phyloP scores from a whole-genome alignment of 2,329 filamentous ascomycete genomes.

The Trichoderma pleuroti region DNA sequence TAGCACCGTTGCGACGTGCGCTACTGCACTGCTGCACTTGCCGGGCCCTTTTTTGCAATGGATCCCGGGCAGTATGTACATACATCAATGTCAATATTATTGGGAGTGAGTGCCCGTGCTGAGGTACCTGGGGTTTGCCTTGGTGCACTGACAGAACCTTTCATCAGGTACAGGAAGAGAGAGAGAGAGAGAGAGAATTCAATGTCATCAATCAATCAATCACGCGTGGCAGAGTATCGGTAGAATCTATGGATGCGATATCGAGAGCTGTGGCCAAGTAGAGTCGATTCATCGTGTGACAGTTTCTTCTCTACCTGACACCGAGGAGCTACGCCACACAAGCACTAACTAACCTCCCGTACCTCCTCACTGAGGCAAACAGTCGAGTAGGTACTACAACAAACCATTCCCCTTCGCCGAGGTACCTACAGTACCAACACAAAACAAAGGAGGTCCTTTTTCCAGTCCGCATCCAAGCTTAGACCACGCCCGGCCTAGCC shows the following conservation, averaged over 20 bases:
- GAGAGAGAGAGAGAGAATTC: neutral
- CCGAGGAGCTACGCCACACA: neutral
- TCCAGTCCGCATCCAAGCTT: neutral
- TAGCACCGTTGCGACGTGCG: neutral
- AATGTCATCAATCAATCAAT: neutral
- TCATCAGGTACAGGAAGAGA: neutral
- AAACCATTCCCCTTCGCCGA: neutral
- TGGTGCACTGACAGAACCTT: neutral
- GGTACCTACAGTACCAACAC: neutral
- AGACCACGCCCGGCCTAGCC: neutral
- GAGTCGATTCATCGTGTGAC: neutral
- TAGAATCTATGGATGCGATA: neutral
- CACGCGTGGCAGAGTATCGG: neutral
- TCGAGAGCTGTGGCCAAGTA: too few relatives aligned
- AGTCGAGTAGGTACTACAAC: too few relatives aligned
- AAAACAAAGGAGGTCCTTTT: neutral
- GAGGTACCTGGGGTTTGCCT: neutral
- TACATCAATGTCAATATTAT: too few relatives aligned
- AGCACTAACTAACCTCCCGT: too few relatives aligned
- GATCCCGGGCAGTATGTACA: too few relatives aligned
- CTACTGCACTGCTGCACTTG: neutral
- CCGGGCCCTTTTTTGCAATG: neutral
- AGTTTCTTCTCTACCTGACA: neutral
- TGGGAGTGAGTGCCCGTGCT: neutral
- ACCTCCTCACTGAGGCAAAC: neutral